Evolutionary conservation across 179 eudicot genomes (phyloP).

Genomic region (Beta lomatogona): DNA sequence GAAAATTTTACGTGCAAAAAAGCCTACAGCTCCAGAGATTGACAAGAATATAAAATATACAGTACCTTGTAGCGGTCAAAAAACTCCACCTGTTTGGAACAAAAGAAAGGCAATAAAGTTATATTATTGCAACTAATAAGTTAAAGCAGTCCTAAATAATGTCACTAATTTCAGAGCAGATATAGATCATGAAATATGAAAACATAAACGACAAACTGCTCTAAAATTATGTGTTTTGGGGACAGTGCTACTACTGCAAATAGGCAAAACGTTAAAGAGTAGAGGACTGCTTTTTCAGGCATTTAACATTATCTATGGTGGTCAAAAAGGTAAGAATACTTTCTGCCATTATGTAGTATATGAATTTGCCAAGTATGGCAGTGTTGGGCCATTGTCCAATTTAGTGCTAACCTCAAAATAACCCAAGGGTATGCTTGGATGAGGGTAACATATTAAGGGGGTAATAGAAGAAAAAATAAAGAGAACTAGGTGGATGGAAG

Average conservation of each 20-base stretch:
- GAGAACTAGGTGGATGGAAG: too few species aligned
- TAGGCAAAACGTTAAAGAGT: not conserved
- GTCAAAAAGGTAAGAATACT: not conserved
- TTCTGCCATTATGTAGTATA: not conserved
- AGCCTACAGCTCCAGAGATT: not conserved
- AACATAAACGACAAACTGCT: not conserved
- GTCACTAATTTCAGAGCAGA: not conserved
- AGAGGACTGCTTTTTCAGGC: not conserved
- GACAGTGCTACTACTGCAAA: not conserved
- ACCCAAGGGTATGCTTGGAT: too few species aligned
- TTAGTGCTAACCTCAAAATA: not conserved
- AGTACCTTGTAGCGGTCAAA: constrained; percentile 91
- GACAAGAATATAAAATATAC: not conserved
- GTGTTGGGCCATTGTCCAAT: not conserved
- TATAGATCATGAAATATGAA: not conserved
- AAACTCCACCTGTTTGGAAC: constrained; percentile 80
- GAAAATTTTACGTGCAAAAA: not conserved
- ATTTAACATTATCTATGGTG: not conserved
- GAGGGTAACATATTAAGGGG: too few species aligned
- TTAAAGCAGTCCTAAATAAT: too few species aligned
- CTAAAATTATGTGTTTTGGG: not conserved
- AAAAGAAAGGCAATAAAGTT: constrained; percentile 24
- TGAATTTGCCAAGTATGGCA: not conserved
- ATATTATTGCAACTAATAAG: constrained; percentile 3
- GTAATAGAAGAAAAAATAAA: too few species aligned